These are phyloP conservation scores for Aspergillus unguis DNA, from an alignment of 2,329 filamentous ascomycete species.

Conservation along the genomic window DNA sequence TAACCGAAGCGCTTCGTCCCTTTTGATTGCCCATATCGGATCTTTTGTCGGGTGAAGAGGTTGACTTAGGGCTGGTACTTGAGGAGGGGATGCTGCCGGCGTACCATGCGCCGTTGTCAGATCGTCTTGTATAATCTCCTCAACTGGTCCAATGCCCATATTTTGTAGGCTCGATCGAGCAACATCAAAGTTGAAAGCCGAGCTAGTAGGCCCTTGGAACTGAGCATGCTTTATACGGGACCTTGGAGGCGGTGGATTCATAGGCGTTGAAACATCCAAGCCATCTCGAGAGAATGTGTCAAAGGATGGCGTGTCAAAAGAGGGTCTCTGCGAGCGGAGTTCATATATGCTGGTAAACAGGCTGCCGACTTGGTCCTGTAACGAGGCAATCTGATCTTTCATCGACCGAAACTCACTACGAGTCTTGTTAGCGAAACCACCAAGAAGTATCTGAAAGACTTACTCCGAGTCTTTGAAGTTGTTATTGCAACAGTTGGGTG, in stretches of 20 bases:
- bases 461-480: slow-evolving; percentile 86
- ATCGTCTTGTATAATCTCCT: slow-evolving; percentile 61
- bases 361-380: slow-evolving; percentile 81
- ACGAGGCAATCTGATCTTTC: slow-evolving; percentile 65
- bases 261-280: slow-evolving; percentile 37
- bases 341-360: slow-evolving; percentile 70
- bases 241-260: slow-evolving; percentile 44
- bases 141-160: slow-evolving; percentile 73
- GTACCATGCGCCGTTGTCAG: slow-evolving; percentile 52
- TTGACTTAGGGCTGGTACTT: slow-evolving; percentile 28
- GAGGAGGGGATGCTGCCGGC: slow-evolving; percentile 46
- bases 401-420: slow-evolving; percentile 74
- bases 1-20: slow-evolving; percentile 75
- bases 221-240: slow-evolving; percentile 57
- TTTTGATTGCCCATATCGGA: slow-evolving; percentile 73
- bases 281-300: slow-evolving; percentile 38
- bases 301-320: slow-evolving; percentile 33
- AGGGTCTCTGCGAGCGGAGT: slow-evolving; percentile 53
- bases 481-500: slow-evolving; percentile 65
- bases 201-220: slow-evolving; percentile 83
- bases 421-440: slow-evolving; percentile 9
- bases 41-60: slow-evolving; percentile 57
- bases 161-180: slow-evolving; percentile 82
- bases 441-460: slow-evolving; percentile 15
- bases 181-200: slow-evolving; percentile 78